These are phyloP conservation scores for Penicillium roqueforti DNA, from an alignment of 495 filamentous ascomycete species.

Conservation along the genomic window DNA sequence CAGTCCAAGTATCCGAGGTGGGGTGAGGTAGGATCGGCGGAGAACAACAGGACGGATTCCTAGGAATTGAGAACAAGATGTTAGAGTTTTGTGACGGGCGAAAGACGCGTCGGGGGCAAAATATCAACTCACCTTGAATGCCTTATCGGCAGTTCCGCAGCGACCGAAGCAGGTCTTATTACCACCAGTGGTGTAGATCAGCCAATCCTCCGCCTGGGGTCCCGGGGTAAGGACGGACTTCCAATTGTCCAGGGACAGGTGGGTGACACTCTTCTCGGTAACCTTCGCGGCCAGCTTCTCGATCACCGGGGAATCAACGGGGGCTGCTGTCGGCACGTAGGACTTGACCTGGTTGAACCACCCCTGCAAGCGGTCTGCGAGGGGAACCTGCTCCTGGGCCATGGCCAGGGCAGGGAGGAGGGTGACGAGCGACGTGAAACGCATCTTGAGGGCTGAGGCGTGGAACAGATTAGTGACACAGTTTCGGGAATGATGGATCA, in stretches of 20 bases:
- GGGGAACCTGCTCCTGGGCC: constrained; percentile 70
- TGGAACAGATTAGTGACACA: constrained; percentile 7
- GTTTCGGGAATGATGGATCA: background rate
- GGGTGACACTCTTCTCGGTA: constrained; percentile 51
- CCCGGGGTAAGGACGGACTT: constrained; percentile 61
- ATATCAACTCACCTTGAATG: constrained; percentile 50
- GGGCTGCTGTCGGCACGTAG: constrained; percentile 53
- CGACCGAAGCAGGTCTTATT: constrained; percentile 82
- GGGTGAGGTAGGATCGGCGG: constrained; percentile 60
- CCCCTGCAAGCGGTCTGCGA: constrained; percentile 62
- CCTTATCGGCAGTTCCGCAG: constrained; percentile 50
- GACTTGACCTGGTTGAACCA: constrained; percentile 60
- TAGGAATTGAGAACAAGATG: constrained; percentile 21
- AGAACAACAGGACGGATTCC: constrained; percentile 66
- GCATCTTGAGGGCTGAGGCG: constrained; percentile 55
- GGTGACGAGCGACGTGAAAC: constrained; percentile 57
- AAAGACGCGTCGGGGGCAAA: background rate
- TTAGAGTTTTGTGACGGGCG: constrained; percentile 7
- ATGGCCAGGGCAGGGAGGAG: constrained; percentile 67
- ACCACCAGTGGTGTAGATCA: constrained; percentile 73
- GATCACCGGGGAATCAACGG: constrained; percentile 44
- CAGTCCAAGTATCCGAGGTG: constrained; percentile 73
- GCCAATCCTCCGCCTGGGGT: constrained; percentile 69
- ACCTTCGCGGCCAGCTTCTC: constrained; percentile 52
- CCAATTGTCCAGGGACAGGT: constrained; percentile 71